Base-by-base conservation (phyloP, 495 filamentous ascomycete genomes). In the Tuber umbilicatum region DNA sequence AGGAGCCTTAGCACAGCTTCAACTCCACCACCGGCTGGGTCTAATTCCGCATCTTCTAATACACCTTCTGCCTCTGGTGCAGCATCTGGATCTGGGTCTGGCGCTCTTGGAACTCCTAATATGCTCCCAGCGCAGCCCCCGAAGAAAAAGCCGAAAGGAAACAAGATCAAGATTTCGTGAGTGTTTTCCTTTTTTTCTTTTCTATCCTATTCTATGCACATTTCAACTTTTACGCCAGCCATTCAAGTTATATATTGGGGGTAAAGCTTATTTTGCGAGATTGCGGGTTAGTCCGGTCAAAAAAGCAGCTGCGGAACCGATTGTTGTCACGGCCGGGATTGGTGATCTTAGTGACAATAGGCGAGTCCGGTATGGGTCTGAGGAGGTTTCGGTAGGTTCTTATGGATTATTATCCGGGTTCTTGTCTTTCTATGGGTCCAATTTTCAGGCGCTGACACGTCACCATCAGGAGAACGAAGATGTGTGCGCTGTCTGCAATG, bases 401-500 rank as follows among this genome's bases (percentile, higher is more conserved):
- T 70, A 73, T 70, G 70, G 55, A 75, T 73, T 75, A 45, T 67
- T 43, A 45, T 41, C 27, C 40, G n/a, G 16, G 45, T 70, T 42
- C 31, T 73, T 38, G 35, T 68, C 68, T 70, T 41, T 38, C 35
- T 70, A n/a, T 43, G 70, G 21, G 31, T 40, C 64, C 43, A 75
- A 55, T 38, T 35, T 64, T 38, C 16, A 21, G 69, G 71, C 72
- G 69, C 77, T 79, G 64, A 79, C 85, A 89, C 85, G 88, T 78
- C 47, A 72, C 27, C 55, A 64, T 68, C 69, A 91, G 79, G 91
- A 96, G 70, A 97, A 97, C 81, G 91, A 93, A 77, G 95, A 99
- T 78, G 89, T 90, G 79, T 99, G 95, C 84, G 87, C 88, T 70
- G 87, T 93, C 16, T 99, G 95, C 84, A 89, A 90, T 78, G 89